phyloP scores from a whole-genome alignment of 2,329 filamentous ascomycete species.

The Arachnomyces sp. region DNA sequence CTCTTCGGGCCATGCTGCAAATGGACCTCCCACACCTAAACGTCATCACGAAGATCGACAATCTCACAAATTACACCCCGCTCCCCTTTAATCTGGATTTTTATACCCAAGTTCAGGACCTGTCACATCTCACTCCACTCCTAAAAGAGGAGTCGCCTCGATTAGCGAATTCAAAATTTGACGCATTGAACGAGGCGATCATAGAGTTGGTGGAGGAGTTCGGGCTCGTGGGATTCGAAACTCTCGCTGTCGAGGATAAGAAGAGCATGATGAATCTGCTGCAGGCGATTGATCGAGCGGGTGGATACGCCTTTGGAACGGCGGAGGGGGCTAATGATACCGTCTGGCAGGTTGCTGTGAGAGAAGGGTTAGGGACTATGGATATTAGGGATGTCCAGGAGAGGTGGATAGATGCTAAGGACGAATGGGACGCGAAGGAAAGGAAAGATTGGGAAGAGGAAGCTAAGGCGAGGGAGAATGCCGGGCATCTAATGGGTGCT shows the following conservation, averaged over 20 bases:
- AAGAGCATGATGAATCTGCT: conserved; percentile 91
- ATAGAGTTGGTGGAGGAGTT: conserved; percentile 83
- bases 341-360: conserved; percentile 94
- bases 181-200: conserved; percentile 75
- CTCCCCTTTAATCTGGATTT: conserved; percentile 93
- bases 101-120: conserved; percentile 94
- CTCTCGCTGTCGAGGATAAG: conserved; percentile 91
- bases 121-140: conserved; percentile 71
- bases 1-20: conserved; percentile 92
- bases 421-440: conserved; percentile 77
- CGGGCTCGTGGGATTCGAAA: conserved; percentile 82
- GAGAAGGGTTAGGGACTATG: conserved; percentile 59
- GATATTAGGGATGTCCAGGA: conserved; percentile 89
- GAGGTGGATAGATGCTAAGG: conserved; percentile 85
- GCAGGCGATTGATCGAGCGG: conserved; percentile 80
- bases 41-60: conserved; percentile 96
- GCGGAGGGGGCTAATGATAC: conserved; percentile 90
- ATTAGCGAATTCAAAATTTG: conserved; percentile 65
- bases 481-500: conserved; percentile 15
- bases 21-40: conserved; percentile 96
- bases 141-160: conserved; percentile 70
- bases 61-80: conserved; percentile 72
- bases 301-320: conserved; percentile 85
- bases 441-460: conserved; percentile 66
- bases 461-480: conserved; percentile 44